These are phyloP conservation scores for Elaphomyces granulatus DNA, from an alignment of 495 filamentous ascomycete species.

Conservation along the genomic window DNA sequence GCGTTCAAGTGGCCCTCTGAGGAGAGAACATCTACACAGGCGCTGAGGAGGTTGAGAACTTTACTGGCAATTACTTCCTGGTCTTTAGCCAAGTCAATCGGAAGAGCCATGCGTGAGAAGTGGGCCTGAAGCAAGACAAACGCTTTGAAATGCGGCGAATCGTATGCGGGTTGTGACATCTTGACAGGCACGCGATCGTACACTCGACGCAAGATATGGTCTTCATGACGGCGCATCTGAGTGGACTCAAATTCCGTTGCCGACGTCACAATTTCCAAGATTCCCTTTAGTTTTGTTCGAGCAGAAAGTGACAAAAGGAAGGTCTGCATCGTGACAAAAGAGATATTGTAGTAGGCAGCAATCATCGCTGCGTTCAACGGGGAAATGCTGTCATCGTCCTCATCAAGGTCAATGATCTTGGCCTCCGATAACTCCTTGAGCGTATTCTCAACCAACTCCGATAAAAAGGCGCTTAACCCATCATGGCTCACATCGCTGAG, in stretches of 20 bases:
- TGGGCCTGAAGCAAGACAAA: slow-evolving; percentile 94
- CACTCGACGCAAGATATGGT: slow-evolving; percentile 72
- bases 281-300: slow-evolving; percentile 86
- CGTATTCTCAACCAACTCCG: slow-evolving; percentile 86
- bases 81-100: slow-evolving; percentile 93
- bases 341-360: slow-evolving; percentile 97
- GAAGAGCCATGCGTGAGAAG: slow-evolving; percentile 92
- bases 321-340: slow-evolving; percentile 98
- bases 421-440: slow-evolving; percentile 83
- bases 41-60: slow-evolving; percentile 76
- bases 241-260: slow-evolving; percentile 93
- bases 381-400: slow-evolving; percentile 83
- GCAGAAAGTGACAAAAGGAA: slow-evolving; percentile 88
- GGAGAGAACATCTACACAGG: slow-evolving; percentile 86
- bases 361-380: slow-evolving; percentile 96
- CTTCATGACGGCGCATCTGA: slow-evolving; percentile 89
- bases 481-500: slow-evolving; percentile 81
- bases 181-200: slow-evolving; percentile 94
- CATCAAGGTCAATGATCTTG: slow-evolving; percentile 92
- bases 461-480: slow-evolving; percentile 84
- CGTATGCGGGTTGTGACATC: slow-evolving; percentile 70
- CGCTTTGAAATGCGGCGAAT: slow-evolving; percentile 96
- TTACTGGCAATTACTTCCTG: slow-evolving; percentile 80
- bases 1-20: slow-evolving; percentile 95
- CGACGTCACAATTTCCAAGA: slow-evolving; percentile 92